A percentile compares a stretch with the other conserved stretches of the same genome.
Evolutionary conservation across 148 eudicot species (phyloP).

Genomic region (Camellia sinensis): DNA sequence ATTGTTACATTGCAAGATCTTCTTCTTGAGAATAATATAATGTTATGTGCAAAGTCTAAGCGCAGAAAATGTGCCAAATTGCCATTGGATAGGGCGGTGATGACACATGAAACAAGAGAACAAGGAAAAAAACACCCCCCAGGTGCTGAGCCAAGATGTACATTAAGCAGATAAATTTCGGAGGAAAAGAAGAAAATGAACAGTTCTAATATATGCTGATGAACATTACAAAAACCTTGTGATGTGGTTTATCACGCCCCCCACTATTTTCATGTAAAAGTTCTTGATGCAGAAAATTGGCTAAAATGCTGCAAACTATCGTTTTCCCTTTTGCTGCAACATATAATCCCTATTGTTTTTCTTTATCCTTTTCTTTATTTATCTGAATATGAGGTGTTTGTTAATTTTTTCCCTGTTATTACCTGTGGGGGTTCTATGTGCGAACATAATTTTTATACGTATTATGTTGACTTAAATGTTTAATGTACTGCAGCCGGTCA

Average conservation of each 20-base stretch:
- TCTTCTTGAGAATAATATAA: no score
- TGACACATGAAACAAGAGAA: not conserved
- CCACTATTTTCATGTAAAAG: no score
- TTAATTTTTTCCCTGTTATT: not conserved
- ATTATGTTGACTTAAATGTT: constrained; percentile 6
- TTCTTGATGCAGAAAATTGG: no score
- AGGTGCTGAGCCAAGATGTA: not conserved
- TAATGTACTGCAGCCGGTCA: constrained; percentile 78
- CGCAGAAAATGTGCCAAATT: not conserved
- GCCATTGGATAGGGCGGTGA: not conserved
- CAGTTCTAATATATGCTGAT: not conserved
- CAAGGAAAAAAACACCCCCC: not conserved
- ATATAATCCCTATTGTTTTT: not conserved
- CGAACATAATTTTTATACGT: not conserved
- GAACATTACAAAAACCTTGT: not conserved
- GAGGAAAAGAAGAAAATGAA: not conserved
- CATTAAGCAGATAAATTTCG: not conserved
- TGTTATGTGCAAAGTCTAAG: not conserved
- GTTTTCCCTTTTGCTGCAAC: no score
- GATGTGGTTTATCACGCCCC: not conserved
- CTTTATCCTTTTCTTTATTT: not conserved
- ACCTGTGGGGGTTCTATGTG: not conserved
- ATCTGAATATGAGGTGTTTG: not conserved
- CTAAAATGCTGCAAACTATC: no score
- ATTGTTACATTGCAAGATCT: no score